Conservation (phyloP, 169 alveolate genomes). For the Cryptosporidium andersoni region DNA sequence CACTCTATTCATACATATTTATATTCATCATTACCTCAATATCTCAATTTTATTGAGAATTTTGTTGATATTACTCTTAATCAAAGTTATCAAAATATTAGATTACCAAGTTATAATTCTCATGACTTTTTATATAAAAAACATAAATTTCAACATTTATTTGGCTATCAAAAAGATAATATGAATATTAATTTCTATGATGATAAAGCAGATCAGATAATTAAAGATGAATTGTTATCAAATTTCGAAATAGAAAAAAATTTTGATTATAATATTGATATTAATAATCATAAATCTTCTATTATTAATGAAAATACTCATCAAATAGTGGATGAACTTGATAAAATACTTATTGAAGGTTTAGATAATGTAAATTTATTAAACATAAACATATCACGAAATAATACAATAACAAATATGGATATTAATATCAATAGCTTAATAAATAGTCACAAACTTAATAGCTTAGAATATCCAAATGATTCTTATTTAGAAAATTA, state of each 20-base stretch:
- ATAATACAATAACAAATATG: neutral
- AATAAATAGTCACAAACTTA: neutral
- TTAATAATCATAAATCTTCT: neutral
- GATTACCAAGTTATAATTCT: constrained; percentile 27
- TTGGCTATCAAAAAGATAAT: too few species aligned
- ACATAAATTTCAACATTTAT: neutral
- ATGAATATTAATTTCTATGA: too few species aligned
- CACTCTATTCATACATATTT: constrained; percentile 8
- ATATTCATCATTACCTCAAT: constrained; percentile 9
- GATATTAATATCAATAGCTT: neutral
- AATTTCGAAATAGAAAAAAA: too few species aligned
- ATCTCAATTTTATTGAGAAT: neutral
- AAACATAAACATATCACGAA: neutral
- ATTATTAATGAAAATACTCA: neutral
- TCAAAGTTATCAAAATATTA: neutral
- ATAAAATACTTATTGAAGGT: neutral
- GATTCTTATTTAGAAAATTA: neutral
- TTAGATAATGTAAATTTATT: neutral
- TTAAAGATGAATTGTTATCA: too few species aligned
- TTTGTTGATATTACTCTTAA: constrained; percentile 8
- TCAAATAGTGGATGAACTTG: neutral
- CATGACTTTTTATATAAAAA: neutral
- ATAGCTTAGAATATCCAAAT: neutral
- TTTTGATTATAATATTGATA: neutral
- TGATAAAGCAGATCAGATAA: too few species aligned